Evolutionary conservation across 108 stramenopile species (phyloP), one percentile per base, ranked within the genome.

Genomic region (Discostella stelligeroides): DNA sequence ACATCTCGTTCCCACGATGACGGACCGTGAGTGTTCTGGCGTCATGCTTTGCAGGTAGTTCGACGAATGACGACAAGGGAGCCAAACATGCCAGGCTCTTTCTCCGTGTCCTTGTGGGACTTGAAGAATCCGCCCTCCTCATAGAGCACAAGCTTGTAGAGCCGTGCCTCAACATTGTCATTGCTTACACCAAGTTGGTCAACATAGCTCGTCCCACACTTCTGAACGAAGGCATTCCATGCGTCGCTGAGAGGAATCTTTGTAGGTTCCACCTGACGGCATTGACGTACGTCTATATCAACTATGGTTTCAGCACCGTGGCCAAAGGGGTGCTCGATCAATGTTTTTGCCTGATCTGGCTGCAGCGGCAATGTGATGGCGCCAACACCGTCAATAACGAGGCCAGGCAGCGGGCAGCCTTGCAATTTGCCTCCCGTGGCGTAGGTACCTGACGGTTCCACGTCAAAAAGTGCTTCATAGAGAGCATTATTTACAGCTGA

Each of bases 61-160:
- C n/a, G n/a, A n/a, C n/a, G n/a, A n/a, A n/a, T 45, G 40, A 82
- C 68, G 23, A 83, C 73, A 30, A 83, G 39, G 13, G 81, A 76
- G 13, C 65, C 82, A 71, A 83, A 83, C 82, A 83, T 83, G 9
- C 81, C 81, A 9, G 56, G 45, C 30, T 34, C 73, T 54, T 77
- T 78, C 42, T 82, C 81, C 27, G 60, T 72, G 43, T 78, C 81
- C 13, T 75, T 63, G 46, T 74, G 76, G 42, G 68, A 71, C 15
- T 60, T 62, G 56, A 79, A 79, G 47, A 70, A 79, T 11, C 45
- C 60, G 21, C 78, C 82, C 21, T 58, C 41, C 59, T 79, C 74
- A 46, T 75, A 79, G n/a, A 83, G 38, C 23, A 83, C 38, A 2
- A 75, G 54, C 46, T 83, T 79, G 61, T 79, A 74, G 17, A 83